Conservation (phyloP, 192 early-diverging fungal genomes). For the Oehlia diaphana region DNA sequence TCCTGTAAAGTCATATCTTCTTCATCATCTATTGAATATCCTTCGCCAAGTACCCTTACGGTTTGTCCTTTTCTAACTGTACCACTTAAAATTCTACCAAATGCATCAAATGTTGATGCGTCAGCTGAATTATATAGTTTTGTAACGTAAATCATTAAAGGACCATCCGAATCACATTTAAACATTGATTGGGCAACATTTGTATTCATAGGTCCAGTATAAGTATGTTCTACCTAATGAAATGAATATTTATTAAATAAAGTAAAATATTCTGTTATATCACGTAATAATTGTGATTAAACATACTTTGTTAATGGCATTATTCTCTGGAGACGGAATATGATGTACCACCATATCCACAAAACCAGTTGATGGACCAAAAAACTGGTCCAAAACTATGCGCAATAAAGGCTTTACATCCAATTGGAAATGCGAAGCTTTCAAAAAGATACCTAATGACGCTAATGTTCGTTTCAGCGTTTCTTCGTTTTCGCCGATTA, state of each 20-base stretch:
- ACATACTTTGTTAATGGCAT: constrained; percentile 57
- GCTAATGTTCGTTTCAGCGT: constrained; percentile 70
- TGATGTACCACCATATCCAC: constrained; percentile 86
- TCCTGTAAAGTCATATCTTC: constrained; percentile 91
- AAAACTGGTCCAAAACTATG: constrained; percentile 83
- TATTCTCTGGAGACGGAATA: constrained; percentile 78
- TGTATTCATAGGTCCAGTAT: constrained; percentile 62
- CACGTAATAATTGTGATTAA: not conserved
- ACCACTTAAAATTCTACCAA: constrained; percentile 95
- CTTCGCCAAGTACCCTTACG: constrained; percentile 91
- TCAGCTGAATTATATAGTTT: constrained; percentile 91
- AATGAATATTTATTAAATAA: not conserved
- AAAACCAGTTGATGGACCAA: constrained; percentile 85
- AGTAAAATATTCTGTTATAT: not conserved
- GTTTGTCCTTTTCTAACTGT: constrained; percentile 71
- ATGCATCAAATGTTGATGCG: constrained; percentile 82
- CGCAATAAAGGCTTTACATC: constrained; percentile 86
- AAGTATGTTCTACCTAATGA: constrained; percentile 52
- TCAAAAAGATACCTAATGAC: constrained; percentile 80
- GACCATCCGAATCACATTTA: constrained; percentile 83
- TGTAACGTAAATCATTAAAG: constrained; percentile 88
- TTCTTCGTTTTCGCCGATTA: constrained; percentile 77
- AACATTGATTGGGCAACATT: constrained; percentile 69
- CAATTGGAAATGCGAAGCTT: constrained; percentile 70
- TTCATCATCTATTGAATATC: constrained; percentile 89